Evolutionary conservation across 1,284 basidiomycete genomes (phyloP).

Genomic region (Heterobasidion parviporum): DNA sequence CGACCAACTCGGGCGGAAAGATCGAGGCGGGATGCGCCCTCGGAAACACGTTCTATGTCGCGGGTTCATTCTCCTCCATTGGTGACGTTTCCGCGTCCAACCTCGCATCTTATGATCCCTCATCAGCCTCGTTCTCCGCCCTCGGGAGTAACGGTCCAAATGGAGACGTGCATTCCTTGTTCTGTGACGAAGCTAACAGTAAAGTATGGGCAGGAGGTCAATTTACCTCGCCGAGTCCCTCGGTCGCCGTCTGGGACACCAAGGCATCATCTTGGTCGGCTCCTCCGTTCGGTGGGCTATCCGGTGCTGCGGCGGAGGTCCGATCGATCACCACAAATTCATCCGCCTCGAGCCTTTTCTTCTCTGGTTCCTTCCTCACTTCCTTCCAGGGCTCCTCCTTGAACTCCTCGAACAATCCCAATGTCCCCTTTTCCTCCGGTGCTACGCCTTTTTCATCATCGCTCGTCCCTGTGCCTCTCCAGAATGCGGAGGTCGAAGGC

Average conservation of each 20-base stretch:
- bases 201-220: slow-evolving; percentile 83
- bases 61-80: slow-evolving; percentile 70
- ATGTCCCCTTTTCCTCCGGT: slow-evolving; percentile 66
- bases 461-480: slow-evolving; percentile 79
- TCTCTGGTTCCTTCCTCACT: slow-evolving; percentile 82
- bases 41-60: slow-evolving; percentile 60
- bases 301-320: slow-evolving; percentile 64
- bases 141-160: slow-evolving; percentile 58
- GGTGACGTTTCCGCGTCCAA: slow-evolving; percentile 50
- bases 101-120: slow-evolving; percentile 65
- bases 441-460: slow-evolving; percentile 86
- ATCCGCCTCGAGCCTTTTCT: slow-evolving; percentile 71
- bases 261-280: slow-evolving; percentile 62
- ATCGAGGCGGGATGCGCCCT: slow-evolving; percentile 62
- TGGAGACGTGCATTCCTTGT: slow-evolving; percentile 70
- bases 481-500: slow-evolving; percentile 58
- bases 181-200: slow-evolving; percentile 67
- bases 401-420: slow-evolving; percentile 66
- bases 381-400: slow-evolving; percentile 48
- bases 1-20: slow-evolving; percentile 63
- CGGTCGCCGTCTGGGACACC: slow-evolving; percentile 77
- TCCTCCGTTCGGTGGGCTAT: slow-evolving; percentile 77
- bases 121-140: slow-evolving; percentile 49
- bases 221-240: slow-evolving; percentile 65
- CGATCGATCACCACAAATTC: slow-evolving; percentile 70